A percentile compares a stretch with the other conserved stretches of the same genome.
These are phyloP conservation scores for Metarhizium robertsii DNA, from an alignment of 2,329 filamentous ascomycete species.

Conservation along the genomic window DNA sequence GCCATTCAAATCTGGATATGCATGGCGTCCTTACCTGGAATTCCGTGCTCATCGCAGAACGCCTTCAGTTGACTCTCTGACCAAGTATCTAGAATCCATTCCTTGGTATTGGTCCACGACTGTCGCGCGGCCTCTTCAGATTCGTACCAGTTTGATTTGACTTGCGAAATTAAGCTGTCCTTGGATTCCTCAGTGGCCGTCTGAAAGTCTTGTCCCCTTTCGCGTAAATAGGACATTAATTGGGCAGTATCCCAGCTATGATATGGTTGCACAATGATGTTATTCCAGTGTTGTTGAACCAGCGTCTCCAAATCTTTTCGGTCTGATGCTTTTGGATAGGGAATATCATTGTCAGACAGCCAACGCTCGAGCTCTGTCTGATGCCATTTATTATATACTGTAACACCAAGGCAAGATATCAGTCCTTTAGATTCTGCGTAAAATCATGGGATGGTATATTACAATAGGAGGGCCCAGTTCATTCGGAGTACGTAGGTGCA, in stretches of 20 bases:
- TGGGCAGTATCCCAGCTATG: slow-evolving; percentile 64
- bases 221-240: slow-evolving; percentile 56
- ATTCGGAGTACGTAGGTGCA: neutral
- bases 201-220: slow-evolving; percentile 63
- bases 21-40: slow-evolving; percentile 47
- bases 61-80: slow-evolving; percentile 87
- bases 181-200: slow-evolving; percentile 57
- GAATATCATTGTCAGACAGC: slow-evolving; percentile 86
- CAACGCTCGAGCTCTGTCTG: slow-evolving; percentile 95
- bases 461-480: neutral
- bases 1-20: neutral
- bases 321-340: slow-evolving; percentile 82
- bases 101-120: slow-evolving; percentile 63
- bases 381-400: slow-evolving; percentile 98
- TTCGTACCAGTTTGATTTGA: slow-evolving; percentile 69
- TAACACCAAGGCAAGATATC: neutral
- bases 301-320: slow-evolving; percentile 89
- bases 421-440: neutral
- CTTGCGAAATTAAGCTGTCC: slow-evolving; percentile 58
- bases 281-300: slow-evolving; percentile 85
- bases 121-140: slow-evolving; percentile 67
- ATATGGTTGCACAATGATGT: slow-evolving; percentile 66
- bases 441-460: neutral
- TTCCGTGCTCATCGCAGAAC: slow-evolving; percentile 80
- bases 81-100: slow-evolving; percentile 96